A percentile compares a stretch with the other conserved stretches of the same genome.
These are phyloP conservation scores for Trypanosoma platydactyli DNA, from an alignment of 208 protist genomes.

Conservation along the genomic window DNA sequence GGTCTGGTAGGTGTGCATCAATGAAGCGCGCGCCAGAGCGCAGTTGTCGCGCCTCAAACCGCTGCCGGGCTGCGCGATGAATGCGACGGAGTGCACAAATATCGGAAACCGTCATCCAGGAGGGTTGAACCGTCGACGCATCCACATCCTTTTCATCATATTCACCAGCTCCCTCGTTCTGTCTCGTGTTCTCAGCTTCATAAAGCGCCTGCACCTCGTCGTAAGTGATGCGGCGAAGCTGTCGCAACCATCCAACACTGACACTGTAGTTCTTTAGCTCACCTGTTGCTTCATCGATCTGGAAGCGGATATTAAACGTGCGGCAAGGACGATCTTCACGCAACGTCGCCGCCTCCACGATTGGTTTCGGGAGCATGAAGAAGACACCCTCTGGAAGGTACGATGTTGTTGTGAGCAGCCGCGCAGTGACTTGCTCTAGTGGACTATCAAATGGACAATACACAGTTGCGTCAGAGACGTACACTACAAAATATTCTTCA, in stretches of 20 bases:
- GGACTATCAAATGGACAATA: constrained; percentile 83
- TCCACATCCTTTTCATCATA: not conserved
- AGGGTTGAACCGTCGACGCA: constrained; percentile 21
- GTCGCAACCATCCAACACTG: constrained; percentile 66
- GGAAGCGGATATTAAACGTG: constrained; percentile 86
- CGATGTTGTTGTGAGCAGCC: constrained; percentile 80
- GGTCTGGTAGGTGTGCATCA: constrained; percentile 70
- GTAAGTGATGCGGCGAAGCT: constrained; percentile 87
- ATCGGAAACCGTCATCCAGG: constrained; percentile 62
- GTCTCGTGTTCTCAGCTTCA: constrained; percentile 10
- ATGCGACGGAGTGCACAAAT: constrained; percentile 48
- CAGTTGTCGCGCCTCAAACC: constrained; percentile 44
- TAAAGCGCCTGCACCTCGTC: constrained; percentile 76
- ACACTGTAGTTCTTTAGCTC: constrained; percentile 78
- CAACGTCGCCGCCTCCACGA: constrained; percentile 85
- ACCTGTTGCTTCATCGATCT: constrained; percentile 63
- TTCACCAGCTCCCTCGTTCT: not conserved
- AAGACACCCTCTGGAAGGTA: constrained; percentile 89
- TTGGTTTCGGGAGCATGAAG: constrained; percentile 88
- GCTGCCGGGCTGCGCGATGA: constrained; percentile 44
- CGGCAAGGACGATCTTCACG: constrained; percentile 81
- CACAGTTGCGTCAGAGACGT: constrained; percentile 87
- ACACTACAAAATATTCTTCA: constrained; percentile 75
- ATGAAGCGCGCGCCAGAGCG: constrained; percentile 35
- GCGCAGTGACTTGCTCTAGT: constrained; percentile 82